A percentile compares a stretch with the other conserved stretches of the same genome.
Evolutionary conservation across 1,284 basidiomycete species (phyloP).

Genomic region (Trichosporon faecale): DNA sequence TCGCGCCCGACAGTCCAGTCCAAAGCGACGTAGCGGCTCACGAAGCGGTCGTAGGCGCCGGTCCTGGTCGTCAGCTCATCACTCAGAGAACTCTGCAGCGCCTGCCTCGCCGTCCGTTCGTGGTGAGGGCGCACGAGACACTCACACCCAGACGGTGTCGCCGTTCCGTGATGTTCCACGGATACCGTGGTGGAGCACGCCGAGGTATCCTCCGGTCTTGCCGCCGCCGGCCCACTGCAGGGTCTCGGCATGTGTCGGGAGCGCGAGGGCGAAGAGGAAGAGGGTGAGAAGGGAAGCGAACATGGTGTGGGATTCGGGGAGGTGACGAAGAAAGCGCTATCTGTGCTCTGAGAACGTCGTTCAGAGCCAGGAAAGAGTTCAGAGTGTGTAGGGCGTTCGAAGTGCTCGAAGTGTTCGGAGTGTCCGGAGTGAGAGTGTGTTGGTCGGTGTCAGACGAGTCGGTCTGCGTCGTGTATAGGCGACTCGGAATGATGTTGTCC

Average conservation of each 20-base stretch:
- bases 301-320: background rate
- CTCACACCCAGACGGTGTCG: slow-evolving; percentile 2
- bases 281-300: background rate
- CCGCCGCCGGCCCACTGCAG: slow-evolving; percentile 2
- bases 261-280: background rate
- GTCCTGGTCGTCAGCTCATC: background rate
- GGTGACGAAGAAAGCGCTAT: background rate
- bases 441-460: background rate
- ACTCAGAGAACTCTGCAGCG: background rate
- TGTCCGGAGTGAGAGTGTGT: background rate
- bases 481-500: background rate
- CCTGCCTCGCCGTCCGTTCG: background rate
- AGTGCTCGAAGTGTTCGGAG: no score
- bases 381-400: no score
- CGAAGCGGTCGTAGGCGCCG: background rate
- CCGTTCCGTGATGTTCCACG: background rate
- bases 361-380: no score
- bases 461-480: background rate
- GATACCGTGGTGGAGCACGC: background rate
- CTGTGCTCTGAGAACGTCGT: background rate
- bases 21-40: background rate
- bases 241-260: background rate
- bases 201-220: background rate
- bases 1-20: background rate
- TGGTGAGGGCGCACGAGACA: background rate